Conservation (phyloP, 129 eudicot species). For the sunflower (Helianthus annuus) region HanXRQr2.0-SUNRISE NC_035442.2:91292697-91293196, state of each 20-base stretch:
- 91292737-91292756: not conserved
- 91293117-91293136: too few species aligned
- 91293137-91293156: too few species aligned
- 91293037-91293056: not conserved
- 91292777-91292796: not conserved
- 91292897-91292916: not conserved
- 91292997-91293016: not conserved
- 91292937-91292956: too few species aligned
- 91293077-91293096: not conserved
- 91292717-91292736: too few species aligned
- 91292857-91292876: not conserved
- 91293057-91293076: constrained; percentile 26
- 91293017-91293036: not conserved
- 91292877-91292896: not conserved
- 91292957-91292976: not conserved
- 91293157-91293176: not conserved
- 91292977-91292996: too few species aligned
- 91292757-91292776: not conserved
- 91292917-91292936: too few species aligned
- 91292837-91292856: not conserved
- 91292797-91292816: not conserved
- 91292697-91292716: too few species aligned
- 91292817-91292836: not conserved
- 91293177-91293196: too few species aligned
- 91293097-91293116: too few species aligned